Evolutionary conservation across 2,329 filamentous ascomycete species (phyloP), one percentile per base, ranked within the genome.

Genomic region (Fusarium illudens): DNA sequence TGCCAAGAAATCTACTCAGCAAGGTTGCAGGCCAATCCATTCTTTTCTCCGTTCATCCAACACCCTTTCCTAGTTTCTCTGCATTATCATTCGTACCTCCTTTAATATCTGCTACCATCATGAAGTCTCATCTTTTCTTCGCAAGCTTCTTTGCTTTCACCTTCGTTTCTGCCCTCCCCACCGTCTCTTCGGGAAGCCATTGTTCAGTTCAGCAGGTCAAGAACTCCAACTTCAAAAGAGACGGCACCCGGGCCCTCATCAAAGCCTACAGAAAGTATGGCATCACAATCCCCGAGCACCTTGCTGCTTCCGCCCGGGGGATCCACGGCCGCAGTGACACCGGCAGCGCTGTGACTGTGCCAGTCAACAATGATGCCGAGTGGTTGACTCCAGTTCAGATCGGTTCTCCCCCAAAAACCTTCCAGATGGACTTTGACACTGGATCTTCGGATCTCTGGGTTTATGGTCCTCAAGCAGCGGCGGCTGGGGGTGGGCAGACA

Each of bases 361-460:
- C 80, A 1, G 64, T 75, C 53, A 51, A 73, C 3, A 62, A 72
- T 48, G 79, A 81, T 42, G 59, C 68, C 29, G 80, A 81, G 67
- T 83, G 79, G 67, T 65, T 82, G 30, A 76, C 76, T 2, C 78
- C 79, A 4, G 79, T 83, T 7, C 73, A 78, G 33, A 80, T 83
- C 20, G 81, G 81, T 10, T 80, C 79, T 6, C 81, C 81, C 4
- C 73, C 80, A 10, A 79, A 80, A 66, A 80, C 77, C 1, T 73
- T 84, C 30, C 77, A 79, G 29, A 72, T 84, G 49, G 79, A 83
- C 63, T 79, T 84, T 39, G 82, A 84, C 50, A 84, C 82, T 0
- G 82, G 82, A 0, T 83, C 81, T 1, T 80, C 81, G 4, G 82
- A 84, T 53, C 73, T 84, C 17, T 83, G 83, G 83, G 83, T 84